These are phyloP conservation scores for Neurospora terricola DNA, from an alignment of 495 filamentous ascomycete species.

Conservation along the genomic window DNA sequence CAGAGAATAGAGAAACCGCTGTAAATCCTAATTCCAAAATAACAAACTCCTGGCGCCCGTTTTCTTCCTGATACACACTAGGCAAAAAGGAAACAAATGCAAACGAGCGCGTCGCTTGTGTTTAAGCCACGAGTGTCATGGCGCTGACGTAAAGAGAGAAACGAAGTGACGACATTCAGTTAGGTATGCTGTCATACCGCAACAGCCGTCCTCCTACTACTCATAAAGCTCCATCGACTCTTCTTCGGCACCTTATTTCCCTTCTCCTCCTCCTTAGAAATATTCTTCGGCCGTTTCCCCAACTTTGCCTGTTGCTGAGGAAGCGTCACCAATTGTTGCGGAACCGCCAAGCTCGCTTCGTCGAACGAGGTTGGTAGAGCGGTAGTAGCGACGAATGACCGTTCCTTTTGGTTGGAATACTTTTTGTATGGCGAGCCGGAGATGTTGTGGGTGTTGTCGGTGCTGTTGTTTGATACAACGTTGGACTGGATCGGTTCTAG, in stretches of 20 bases:
- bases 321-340: not conserved
- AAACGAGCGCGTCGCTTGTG: not conserved
- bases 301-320: slow-evolving; percentile 7
- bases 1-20: not conserved
- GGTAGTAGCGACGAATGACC: not conserved
- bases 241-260: slow-evolving; percentile 11
- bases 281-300: slow-evolving; percentile 17
- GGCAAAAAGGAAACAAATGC: not conserved
- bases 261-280: not conserved
- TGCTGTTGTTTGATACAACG: not conserved
- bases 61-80: not conserved
- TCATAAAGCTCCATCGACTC: slow-evolving; percentile 17
- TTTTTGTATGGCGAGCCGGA: not conserved
- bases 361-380: slow-evolving; percentile 14
- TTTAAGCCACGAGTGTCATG: not conserved
- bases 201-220: slow-evolving; percentile 12
- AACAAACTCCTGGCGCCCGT: not conserved
- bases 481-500: slow-evolving; percentile 17
- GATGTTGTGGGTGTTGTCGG: not conserved
- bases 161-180: too few relatives aligned
- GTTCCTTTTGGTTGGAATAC: slow-evolving; percentile 6
- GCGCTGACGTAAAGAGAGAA: too few relatives aligned
- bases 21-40: not conserved
- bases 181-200: slow-evolving; percentile 1
- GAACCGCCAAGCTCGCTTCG: slow-evolving; percentile 5